Percentiles rank a stretch among this genome's conserved stretches.
These are phyloP conservation scores for Filobasidium uniguttulatum DNA, from an alignment of 1,284 basidiomycete species.

Conservation along the genomic window DNA sequence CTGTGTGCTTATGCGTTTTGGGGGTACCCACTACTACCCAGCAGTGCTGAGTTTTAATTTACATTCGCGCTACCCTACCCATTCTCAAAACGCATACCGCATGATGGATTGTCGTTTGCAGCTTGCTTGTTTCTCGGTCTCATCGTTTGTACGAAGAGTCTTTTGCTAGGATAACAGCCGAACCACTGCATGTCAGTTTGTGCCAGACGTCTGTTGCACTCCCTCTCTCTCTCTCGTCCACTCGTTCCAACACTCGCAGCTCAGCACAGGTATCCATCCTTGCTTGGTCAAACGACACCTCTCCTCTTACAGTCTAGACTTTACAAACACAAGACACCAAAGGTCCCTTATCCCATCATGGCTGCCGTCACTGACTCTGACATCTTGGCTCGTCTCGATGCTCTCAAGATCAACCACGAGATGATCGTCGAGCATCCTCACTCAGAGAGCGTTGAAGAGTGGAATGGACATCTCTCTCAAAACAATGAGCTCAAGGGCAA, in stretches of 20 bases:
- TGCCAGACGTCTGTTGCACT: too few relatives aligned
- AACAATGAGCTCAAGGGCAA: conserved; percentile 25
- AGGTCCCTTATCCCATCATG: conserved; percentile 36
- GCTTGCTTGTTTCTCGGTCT: too few relatives aligned
- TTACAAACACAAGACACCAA: conserved; percentile 8
- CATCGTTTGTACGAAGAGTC: too few relatives aligned
- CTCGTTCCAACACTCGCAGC: neutral
- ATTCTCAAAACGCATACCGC: too few relatives aligned
- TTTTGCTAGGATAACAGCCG: too few relatives aligned
- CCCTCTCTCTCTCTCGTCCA: too few relatives aligned
- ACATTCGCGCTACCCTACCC: too few relatives aligned
- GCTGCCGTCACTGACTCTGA: conserved; percentile 65
- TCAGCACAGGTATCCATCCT: neutral
- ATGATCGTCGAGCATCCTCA: conserved; percentile 30
- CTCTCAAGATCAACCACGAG: conserved; percentile 27
- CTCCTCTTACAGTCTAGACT: neutral
- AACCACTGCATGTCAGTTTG: too few relatives aligned
- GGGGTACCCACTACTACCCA: too few relatives aligned
- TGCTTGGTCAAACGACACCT: neutral
- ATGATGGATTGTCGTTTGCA: too few relatives aligned
- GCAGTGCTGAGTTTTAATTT: too few relatives aligned
- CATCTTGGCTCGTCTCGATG: conserved; percentile 33
- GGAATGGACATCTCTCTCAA: conserved; percentile 20
- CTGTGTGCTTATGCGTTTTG: too few relatives aligned
- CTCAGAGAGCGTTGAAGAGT: conserved; percentile 29